Conservation (phyloP, 495 filamentous ascomycete species). For the Amorphotheca resinae region DNA sequence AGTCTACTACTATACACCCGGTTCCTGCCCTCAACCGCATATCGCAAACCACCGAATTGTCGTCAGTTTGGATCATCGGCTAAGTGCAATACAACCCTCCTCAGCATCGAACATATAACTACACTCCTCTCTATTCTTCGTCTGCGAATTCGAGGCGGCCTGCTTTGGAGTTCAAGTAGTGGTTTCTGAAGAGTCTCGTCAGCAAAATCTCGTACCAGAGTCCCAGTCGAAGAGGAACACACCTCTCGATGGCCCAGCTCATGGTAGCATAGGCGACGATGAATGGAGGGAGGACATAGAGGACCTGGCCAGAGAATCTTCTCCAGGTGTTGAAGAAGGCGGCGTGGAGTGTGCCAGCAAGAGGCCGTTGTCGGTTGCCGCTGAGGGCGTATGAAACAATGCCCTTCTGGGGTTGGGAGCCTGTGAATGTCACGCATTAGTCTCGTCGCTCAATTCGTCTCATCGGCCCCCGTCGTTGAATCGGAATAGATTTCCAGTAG, state of each 20-base stretch:
- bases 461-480: neutral
- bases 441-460: neutral
- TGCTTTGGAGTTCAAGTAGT: slow-evolving; percentile 67
- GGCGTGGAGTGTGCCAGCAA: slow-evolving; percentile 46
- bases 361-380: slow-evolving; percentile 51
- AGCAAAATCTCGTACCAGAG: neutral
- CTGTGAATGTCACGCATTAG: slow-evolving; percentile 16
- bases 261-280: slow-evolving; percentile 51
- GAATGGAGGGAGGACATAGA: slow-evolving; percentile 62
- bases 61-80: slow-evolving; percentile 12
- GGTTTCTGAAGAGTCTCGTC: slow-evolving; percentile 40
- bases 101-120: slow-evolving; percentile 14
- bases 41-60: slow-evolving; percentile 7
- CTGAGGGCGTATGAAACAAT: slow-evolving; percentile 50
- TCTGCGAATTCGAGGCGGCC: slow-evolving; percentile 24
- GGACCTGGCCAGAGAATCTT: slow-evolving; percentile 41
- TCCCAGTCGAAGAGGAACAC: slow-evolving; percentile 15
- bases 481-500: neutral
- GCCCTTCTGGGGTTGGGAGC: slow-evolving; percentile 47
- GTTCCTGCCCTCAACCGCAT: slow-evolving; percentile 1
- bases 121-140: slow-evolving; percentile 14
- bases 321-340: slow-evolving; percentile 55
- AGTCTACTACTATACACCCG: slow-evolving; percentile 20
- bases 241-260: slow-evolving; percentile 70
- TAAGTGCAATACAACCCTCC: slow-evolving; percentile 19